Conservation (phyloP, 768 basidiomycete species). For the Calocybe gangraenosa region DNA sequence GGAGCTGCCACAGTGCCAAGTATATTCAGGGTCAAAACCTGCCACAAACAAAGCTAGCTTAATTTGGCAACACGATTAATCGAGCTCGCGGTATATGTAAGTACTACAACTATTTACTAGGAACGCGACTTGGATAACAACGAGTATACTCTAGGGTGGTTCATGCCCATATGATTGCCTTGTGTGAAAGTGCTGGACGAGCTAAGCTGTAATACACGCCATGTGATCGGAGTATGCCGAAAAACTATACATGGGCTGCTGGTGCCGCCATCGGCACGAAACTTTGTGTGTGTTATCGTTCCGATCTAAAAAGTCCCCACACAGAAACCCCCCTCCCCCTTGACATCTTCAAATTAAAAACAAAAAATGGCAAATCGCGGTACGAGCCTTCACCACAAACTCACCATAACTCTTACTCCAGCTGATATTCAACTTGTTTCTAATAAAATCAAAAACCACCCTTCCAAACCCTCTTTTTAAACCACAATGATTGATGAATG, state of each 20-base stretch:
- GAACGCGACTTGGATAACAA: no score
- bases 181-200: no score
- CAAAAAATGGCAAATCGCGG: constrained; percentile 34
- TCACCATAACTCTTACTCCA: constrained; percentile 4
- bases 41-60: no score
- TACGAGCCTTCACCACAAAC: constrained; percentile 13
- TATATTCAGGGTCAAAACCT: no score
- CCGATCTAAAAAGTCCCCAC: constrained; percentile 13
- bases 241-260: constrained; percentile 22
- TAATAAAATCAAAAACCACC: constrained; percentile 1
- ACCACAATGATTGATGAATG: not conserved
- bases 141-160: no score
- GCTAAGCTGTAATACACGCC: no score
- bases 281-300: constrained; percentile 21
- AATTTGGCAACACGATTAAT: no score
- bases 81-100: not conserved
- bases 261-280: constrained; percentile 22
- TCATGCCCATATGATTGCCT: no score
- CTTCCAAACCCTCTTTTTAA: not conserved
- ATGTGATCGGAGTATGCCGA: constrained; percentile 19
- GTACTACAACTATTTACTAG: no score
- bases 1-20: no score
- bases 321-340: constrained; percentile 12
- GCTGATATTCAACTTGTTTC: not conserved
- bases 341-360: constrained; percentile 19